Percentiles rank a stretch among this genome's conserved stretches.
phyloP scores from a whole-genome alignment of 2,329 filamentous ascomycete genomes.

The Pleomassaria siparia region DNA sequence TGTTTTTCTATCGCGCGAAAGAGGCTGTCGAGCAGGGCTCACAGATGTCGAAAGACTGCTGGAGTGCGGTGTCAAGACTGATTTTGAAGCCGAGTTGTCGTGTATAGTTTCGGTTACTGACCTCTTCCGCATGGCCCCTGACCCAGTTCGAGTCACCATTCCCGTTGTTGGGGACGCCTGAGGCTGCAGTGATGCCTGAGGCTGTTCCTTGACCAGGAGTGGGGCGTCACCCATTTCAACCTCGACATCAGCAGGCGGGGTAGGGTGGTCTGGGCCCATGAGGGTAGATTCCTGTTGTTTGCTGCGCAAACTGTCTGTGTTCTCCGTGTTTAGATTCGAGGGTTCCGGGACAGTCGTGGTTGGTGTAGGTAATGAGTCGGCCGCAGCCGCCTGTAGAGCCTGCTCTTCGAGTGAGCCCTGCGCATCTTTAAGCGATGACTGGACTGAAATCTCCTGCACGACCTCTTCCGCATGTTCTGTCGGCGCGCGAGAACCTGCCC shows the following conservation, averaged over 20 bases:
- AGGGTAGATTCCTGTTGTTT: slow-evolving; percentile 14
- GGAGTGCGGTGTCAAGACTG: slow-evolving; percentile 44
- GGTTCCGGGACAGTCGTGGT: slow-evolving; percentile 38
- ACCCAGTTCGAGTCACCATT: slow-evolving; percentile 70
- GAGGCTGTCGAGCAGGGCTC: slow-evolving; percentile 29
- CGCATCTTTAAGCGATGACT: slow-evolving; percentile 9
- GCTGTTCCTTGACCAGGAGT: slow-evolving; percentile 10
- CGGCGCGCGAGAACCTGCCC: slow-evolving; percentile 20
- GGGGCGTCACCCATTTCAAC: slow-evolving; percentile 36
- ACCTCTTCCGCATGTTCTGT: slow-evolving; percentile 27
- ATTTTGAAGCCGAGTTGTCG: slow-evolving; percentile 53
- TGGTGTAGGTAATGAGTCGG: slow-evolving; percentile 40
- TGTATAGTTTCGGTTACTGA: slow-evolving; percentile 73
- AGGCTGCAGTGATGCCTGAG: slow-evolving; percentile 27
- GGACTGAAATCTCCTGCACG: slow-evolving; percentile 10
- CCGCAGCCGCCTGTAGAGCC: slow-evolving; percentile 19
- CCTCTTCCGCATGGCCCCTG: slow-evolving; percentile 70
- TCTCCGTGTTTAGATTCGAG: slow-evolving; percentile 25
- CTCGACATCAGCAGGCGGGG: slow-evolving; percentile 37
- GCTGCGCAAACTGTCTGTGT: slow-evolving; percentile 14
- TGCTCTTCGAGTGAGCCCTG: slow-evolving; percentile 14
- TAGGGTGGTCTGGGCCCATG: slow-evolving; percentile 31
- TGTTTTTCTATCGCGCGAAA: slow-evolving; percentile 42
- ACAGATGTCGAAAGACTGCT: slow-evolving; percentile 28
- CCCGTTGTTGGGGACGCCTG: slow-evolving; percentile 46